Evolutionary conservation across 2,329 filamentous ascomycete species (phyloP), one percentile per base, ranked within the genome.

Genomic region (Aspergillus piperis): DNA sequence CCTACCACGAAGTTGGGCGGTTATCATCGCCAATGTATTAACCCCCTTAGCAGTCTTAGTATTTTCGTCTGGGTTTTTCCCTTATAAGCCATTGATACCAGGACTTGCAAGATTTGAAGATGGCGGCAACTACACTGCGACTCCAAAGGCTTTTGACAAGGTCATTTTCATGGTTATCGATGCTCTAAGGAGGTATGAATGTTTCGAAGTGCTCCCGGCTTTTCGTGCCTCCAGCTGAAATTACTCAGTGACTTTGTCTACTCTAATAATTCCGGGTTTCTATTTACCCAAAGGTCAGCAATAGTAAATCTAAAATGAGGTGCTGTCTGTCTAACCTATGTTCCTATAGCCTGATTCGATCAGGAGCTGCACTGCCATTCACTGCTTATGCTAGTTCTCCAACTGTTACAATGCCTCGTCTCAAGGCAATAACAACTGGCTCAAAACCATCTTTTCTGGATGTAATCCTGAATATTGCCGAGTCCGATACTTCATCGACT

Each of bases 381-480:
- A 99, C 95, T 32, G 94, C 94, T 36, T 90, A 96, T 83, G 95
- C 95, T 17, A 90, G 91, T n/a, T 92, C 96, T 54, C 95, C 95
- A 2, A 99, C 95, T 7, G 94, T 99, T 63, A 99, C 95, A 17
- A 98, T 99, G 95, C 95, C 95, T 44, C 88, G 94, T 63, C 88
- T 99, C 70, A 99, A 99, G 79, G 92, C 95, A 52, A 92, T 99
- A 64, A 99, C 95, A 0, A 98, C 95, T 1, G 95, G 95, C 62
- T 97, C 94, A 1, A 95, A 96, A n/a, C 95, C 95, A 3, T 98
- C 94, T 2, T 99, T 99, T 75, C 86, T 98, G 62, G 95, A 99
- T 75, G 90, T 97, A 15, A 96, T 99, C 63, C 84, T 99, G 61
- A 99, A 98, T 73, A 91, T 99, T 73, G 91, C 96, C 65, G 95